phyloP scores from a whole-genome alignment of 2,329 filamentous ascomycete species.

The Elsinoe necatrix region DNA sequence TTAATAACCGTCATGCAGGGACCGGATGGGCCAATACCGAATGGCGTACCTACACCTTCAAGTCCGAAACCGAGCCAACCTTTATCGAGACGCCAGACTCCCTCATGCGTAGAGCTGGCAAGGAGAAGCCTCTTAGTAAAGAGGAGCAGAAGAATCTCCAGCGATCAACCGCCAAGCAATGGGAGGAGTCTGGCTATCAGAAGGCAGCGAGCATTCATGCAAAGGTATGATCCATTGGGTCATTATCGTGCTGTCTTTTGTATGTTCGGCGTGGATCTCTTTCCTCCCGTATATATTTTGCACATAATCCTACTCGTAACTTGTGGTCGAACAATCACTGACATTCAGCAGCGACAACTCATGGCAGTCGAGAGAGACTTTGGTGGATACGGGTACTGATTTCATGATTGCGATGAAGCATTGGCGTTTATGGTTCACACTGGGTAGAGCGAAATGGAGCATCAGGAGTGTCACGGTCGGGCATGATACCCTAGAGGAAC shows the following conservation, averaged over 20 bases:
- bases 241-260: neutral
- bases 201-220: slow-evolving; percentile 17
- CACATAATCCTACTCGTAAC: no score
- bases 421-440: neutral
- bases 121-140: slow-evolving; percentile 27
- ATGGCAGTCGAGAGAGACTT: slow-evolving; percentile 1
- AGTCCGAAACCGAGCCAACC: slow-evolving; percentile 31
- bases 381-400: slow-evolving; percentile 17
- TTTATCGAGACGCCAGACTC: slow-evolving; percentile 31
- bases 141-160: slow-evolving; percentile 29
- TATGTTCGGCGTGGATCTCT: slow-evolving; percentile 7
- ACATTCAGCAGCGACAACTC: neutral
- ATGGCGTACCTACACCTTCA: slow-evolving; percentile 59
- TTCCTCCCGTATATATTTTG: neutral
- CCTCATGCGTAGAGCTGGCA: slow-evolving; percentile 21
- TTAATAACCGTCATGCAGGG: slow-evolving; percentile 35
- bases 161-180: slow-evolving; percentile 20
- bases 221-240: slow-evolving; percentile 19
- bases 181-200: slow-evolving; percentile 17
- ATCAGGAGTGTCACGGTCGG: neutral
- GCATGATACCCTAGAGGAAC: neutral
- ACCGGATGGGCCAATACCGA: slow-evolving; percentile 71
- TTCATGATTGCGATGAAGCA: neutral
- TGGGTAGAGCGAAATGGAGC: neutral
- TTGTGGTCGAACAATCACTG: neutral